These are phyloP conservation scores for Helenozyma baotianmanensis DNA, from an alignment of 805 yeast species.

Conservation along the genomic window DNA sequence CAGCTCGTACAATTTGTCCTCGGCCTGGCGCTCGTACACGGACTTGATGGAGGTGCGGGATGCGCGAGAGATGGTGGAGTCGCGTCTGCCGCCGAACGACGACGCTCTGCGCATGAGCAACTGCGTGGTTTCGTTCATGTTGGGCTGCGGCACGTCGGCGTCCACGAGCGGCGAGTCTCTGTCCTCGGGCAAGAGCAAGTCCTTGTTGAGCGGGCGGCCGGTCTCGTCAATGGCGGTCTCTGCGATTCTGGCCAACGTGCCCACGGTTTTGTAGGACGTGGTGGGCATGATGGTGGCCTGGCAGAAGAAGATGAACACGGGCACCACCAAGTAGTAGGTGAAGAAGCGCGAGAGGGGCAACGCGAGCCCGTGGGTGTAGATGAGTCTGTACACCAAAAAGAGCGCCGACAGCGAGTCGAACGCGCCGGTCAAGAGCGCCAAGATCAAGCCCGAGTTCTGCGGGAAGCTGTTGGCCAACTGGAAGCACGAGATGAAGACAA, in stretches of 20 bases:
- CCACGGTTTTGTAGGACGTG: slow-evolving; percentile 68
- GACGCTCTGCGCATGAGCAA: slow-evolving; percentile 34
- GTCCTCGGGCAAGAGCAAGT: slow-evolving; percentile 35
- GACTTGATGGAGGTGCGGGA: slow-evolving; percentile 48
- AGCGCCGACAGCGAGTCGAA: slow-evolving; percentile 91
- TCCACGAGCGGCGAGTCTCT: slow-evolving; percentile 29
- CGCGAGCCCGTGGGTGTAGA: slow-evolving; percentile 44
- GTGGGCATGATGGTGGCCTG: slow-evolving; percentile 79
- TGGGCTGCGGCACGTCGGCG: slow-evolving; percentile 24
- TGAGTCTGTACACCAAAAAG: slow-evolving; percentile 66
- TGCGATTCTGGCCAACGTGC: slow-evolving; percentile 60
- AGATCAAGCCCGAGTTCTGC: slow-evolving; percentile 68
- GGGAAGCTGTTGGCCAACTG: slow-evolving; percentile 89
- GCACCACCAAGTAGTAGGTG: slow-evolving; percentile 63
- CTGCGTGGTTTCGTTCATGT: slow-evolving; percentile 38
- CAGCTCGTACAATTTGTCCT: slow-evolving; percentile 44
- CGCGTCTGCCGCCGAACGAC: slow-evolving; percentile 22
- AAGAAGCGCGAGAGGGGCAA: slow-evolving; percentile 59
- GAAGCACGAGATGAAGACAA: slow-evolving; percentile 84
- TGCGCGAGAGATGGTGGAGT: slow-evolving; percentile 32
- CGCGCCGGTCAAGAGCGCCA: slow-evolving; percentile 88
- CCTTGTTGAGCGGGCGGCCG: slow-evolving; percentile 53
- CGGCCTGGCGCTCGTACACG: slow-evolving; percentile 63
- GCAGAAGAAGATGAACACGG: slow-evolving; percentile 68
- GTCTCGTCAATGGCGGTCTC: slow-evolving; percentile 73